phyloP scores from a whole-genome alignment of 345 rosid species.

The Gossypium sturtianum region DNA sequence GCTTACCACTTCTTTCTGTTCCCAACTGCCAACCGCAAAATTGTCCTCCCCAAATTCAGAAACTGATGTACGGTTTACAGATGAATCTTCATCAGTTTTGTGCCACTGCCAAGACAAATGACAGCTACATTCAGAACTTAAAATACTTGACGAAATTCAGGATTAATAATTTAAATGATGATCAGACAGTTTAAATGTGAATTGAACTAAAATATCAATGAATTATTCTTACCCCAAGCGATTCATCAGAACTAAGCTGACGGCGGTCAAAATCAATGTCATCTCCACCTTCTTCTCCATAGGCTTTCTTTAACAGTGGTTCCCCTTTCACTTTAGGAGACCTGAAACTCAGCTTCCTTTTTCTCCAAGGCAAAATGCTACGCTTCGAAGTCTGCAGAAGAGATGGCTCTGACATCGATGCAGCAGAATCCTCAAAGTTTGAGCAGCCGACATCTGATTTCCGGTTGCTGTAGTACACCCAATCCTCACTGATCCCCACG shows the following conservation, averaged over 20 bases:
- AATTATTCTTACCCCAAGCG: constrained; percentile 41
- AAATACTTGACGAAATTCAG: neutral
- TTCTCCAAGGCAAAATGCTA: constrained; percentile 80
- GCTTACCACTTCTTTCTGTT: constrained; percentile 63
- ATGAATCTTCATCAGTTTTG: constrained; percentile 61
- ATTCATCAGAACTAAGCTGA: constrained; percentile 83
- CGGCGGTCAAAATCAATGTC: constrained; percentile 95
- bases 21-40: constrained; percentile 90
- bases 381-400: constrained; percentile 49
- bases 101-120: constrained; percentile 48
- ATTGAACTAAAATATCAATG: neutral
- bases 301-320: constrained; percentile 81
- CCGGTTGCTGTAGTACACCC: constrained; percentile 80
- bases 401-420: constrained; percentile 42
- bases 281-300: constrained; percentile 98
- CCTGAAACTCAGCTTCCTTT: constrained; percentile 82
- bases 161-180: neutral
- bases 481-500: constrained; percentile 45
- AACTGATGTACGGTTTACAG: constrained; percentile 53
- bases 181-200: neutral
- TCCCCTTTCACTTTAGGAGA: constrained; percentile 85
- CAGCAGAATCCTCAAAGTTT: constrained; percentile 32
- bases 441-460: constrained; percentile 59
- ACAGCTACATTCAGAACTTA: neutral
- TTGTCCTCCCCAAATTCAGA: constrained; percentile 92